phyloP scores from a whole-genome alignment of 2,329 filamentous ascomycete species.

The Lasiodiplodia citricola region DNA sequence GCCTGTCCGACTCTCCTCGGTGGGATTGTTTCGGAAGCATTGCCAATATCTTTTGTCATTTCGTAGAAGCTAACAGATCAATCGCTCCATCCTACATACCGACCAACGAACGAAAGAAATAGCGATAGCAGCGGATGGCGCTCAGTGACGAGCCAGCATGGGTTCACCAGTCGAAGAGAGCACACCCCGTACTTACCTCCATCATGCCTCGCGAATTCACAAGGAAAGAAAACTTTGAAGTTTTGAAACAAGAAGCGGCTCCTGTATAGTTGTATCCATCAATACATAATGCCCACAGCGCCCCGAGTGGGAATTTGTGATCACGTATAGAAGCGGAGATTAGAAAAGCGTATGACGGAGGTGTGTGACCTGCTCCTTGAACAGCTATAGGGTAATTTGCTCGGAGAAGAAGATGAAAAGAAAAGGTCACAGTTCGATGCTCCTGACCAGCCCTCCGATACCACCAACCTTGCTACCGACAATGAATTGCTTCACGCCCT shows the following conservation, averaged over 20 bases:
- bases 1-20: not conserved
- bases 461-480: not conserved
- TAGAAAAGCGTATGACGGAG: constrained; percentile 3
- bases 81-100: too few relatives aligned
- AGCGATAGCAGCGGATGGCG: too few relatives aligned
- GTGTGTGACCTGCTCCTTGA: not conserved
- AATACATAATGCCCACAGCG: not conserved
- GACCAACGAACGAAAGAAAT: too few relatives aligned
- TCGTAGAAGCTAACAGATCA: not conserved
- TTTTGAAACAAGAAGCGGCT: not conserved
- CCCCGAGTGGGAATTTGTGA: not conserved
- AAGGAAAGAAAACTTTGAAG: not conserved
- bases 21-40: not conserved
- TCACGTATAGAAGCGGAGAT: not conserved
- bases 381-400: constrained; percentile 8
- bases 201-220: not conserved
- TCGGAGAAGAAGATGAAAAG: not conserved
- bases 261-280: not conserved
- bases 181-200: not conserved
- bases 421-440: constrained; percentile 1
- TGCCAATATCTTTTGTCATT: not conserved
- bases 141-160: too few relatives aligned
- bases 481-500: constrained; percentile 2
- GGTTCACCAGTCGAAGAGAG: not conserved
- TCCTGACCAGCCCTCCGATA: not conserved